Base-by-base conservation (phyloP, 2,329 filamentous ascomycete species). In the Diaporthe destruens region DNA sequence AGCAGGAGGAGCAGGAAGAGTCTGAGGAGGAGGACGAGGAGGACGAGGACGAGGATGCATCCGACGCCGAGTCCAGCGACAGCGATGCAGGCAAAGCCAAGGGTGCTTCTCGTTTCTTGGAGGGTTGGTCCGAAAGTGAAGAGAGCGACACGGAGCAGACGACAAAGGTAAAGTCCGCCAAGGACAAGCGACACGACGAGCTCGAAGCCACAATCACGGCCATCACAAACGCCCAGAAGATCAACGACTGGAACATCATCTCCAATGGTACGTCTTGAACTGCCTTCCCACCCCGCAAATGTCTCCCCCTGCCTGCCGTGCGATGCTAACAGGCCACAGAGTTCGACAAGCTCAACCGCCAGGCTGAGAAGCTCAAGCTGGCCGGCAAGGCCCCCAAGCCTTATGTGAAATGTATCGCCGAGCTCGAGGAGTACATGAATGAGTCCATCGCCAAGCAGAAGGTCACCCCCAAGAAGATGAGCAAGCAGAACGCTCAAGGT, bases 401-500 rank as follows among this genome's bases (percentile, higher is more conserved):
- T 75, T 99, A 98, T 85, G 92, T 99, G 84, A 95, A 96, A 86
- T 92, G 93, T 77, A 90, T 98, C 77, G 93, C 96, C 79, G 96
- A 99, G 81, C 88, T 99, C 76, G 96, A 99, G 85, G 95, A 97
- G 79, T 91, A 93, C 81, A 93, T 98, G 88, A 95, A 95, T 81
- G 97, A 99, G 87, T 92, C 95, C 32, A 90, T 97, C 76, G 91
- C 95, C 79, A 98, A 98, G 89, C 94, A 97, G 82, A 99, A 99
- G 88, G 93, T 97, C 77, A 93, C 94, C 2, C 91, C 92, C 75
- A 98, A 98, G 91, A 98, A 98, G 89, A 98, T 98, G 95, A 99
- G 98, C 86, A 95, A 95, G 75, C 96, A 92, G 80, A 97, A 96
- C 81, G 93, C 95, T 76, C 94, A 95, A 85, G 95, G 95, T 80